These are phyloP conservation scores for Epichloe sp. DNA, from an alignment of 2,329 filamentous ascomycete genomes.

Conservation along the genomic window DNA sequence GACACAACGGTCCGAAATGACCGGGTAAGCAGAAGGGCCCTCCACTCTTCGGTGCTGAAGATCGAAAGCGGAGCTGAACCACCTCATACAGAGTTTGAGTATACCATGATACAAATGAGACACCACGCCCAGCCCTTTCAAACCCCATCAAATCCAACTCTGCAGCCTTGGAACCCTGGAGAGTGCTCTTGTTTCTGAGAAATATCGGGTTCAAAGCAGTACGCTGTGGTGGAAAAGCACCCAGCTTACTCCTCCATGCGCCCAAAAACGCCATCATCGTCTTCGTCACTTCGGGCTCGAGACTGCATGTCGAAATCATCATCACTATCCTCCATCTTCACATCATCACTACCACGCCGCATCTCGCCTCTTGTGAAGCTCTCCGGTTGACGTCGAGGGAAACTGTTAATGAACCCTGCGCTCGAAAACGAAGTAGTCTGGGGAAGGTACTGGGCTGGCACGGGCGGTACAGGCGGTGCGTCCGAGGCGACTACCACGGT, in stretches of 20 bases:
- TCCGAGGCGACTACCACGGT: conserved; percentile 52
- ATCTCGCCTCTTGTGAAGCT: conserved; percentile 50
- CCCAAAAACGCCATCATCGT: conserved; percentile 92
- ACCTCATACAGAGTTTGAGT: conserved; percentile 32
- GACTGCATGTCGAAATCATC: conserved; percentile 51
- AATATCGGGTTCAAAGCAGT: background rate
- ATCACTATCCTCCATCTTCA: conserved; percentile 58
- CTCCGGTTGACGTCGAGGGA: conserved; percentile 46
- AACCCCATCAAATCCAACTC: conserved; percentile 23
- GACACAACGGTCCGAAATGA: conserved; percentile 8
- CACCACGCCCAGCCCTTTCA: conserved; percentile 17
- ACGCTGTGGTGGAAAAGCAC: background rate
- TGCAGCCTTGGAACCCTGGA: conserved; percentile 12
- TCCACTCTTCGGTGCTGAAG: conserved; percentile 58
- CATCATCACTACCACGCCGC: conserved; percentile 39
- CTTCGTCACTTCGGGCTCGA: conserved; percentile 63
- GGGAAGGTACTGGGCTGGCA: conserved; percentile 69
- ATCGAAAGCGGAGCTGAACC: conserved; percentile 50
- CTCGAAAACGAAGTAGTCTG: conserved; percentile 42
- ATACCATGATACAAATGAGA: conserved; percentile 39
- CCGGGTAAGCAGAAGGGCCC: conserved; percentile 20
- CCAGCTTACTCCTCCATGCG: conserved; percentile 73
- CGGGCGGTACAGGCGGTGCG: conserved; percentile 74
- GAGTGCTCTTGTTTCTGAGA: conserved; percentile 1
- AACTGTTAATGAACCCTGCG: conserved; percentile 50